Conservation (phyloP, 345 rosid species). For the Pseudoturritis turrita region DNA sequence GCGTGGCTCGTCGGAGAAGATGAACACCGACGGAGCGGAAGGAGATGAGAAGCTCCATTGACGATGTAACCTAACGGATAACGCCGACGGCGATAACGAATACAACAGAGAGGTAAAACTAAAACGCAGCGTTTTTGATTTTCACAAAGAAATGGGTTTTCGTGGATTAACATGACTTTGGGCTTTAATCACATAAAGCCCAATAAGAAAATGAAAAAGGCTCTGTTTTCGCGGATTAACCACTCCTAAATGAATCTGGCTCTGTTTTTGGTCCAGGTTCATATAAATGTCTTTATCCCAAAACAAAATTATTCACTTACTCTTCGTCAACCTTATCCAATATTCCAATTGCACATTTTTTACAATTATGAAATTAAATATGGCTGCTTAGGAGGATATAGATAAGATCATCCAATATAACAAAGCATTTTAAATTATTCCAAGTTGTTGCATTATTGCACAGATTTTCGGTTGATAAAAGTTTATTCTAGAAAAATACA, state of each 20-base stretch:
- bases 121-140: background rate
- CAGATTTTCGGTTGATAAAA: no score
- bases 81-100: constrained; percentile 3
- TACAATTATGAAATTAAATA: background rate
- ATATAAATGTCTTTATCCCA: background rate
- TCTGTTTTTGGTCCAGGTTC: background rate
- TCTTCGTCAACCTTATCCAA: background rate
- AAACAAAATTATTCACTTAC: background rate
- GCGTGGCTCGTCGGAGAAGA: constrained; percentile 11
- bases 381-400: background rate
- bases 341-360: background rate
- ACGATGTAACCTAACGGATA: constrained; percentile 3
- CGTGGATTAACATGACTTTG: background rate
- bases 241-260: background rate
- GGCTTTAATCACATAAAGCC: background rate
- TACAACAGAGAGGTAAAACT: background rate
- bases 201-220: background rate
- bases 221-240: background rate
- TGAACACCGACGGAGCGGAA: constrained; percentile 24
- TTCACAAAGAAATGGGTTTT: background rate
- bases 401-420: background rate
- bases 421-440: background rate
- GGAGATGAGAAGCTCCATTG: constrained; percentile 20
- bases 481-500: background rate
- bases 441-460: constrained; percentile 7